These are phyloP conservation scores for Vigna hirtella DNA, from an alignment of 306 rosid genomes.

Conservation along the genomic window DNA sequence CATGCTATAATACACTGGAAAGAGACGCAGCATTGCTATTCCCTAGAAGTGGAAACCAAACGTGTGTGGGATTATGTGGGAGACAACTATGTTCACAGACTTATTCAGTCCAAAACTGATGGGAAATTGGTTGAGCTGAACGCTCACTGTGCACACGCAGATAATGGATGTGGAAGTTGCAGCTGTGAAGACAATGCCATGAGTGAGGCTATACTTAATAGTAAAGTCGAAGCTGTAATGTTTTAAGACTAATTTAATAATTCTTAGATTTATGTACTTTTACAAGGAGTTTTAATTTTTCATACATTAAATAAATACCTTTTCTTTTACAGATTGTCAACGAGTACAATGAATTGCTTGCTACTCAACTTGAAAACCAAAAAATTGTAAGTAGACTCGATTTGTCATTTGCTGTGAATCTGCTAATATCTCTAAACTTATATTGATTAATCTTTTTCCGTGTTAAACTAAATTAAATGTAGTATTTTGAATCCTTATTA, in stretches of 20 bases:
- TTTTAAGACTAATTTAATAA: slow-evolving; percentile 33
- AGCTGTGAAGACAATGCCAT: slow-evolving; percentile 71
- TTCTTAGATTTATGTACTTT: slow-evolving; percentile 23
- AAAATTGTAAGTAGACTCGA: slow-evolving; percentile 64
- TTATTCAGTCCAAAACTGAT: slow-evolving; percentile 93
- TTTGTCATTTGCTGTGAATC: slow-evolving; percentile 24
- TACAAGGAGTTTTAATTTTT: slow-evolving; percentile 28
- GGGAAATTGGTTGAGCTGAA: slow-evolving; percentile 92
- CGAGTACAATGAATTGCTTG: slow-evolving; percentile 91
- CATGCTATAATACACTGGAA: slow-evolving; percentile 96
- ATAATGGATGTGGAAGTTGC: slow-evolving; percentile 71
- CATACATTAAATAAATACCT: not conserved
- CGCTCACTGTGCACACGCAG: slow-evolving; percentile 65
- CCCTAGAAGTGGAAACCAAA: slow-evolving; percentile 90
- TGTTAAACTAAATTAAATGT: slow-evolving; percentile 41
- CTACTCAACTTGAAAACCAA: slow-evolving; percentile 91
- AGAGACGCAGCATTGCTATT: slow-evolving; percentile 94
- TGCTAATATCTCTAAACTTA: not conserved
- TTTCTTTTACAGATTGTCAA: slow-evolving; percentile 75
- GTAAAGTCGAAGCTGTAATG: slow-evolving; percentile 96
- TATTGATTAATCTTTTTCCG: slow-evolving; percentile 7
- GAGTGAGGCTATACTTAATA: slow-evolving; percentile 82
- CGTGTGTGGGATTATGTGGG: slow-evolving; percentile 98
- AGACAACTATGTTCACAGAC: slow-evolving; percentile 95
- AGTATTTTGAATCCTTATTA: slow-evolving; percentile 92